Conservation (phyloP, 148 eudicot genomes). For the Selenicereus undatus region DNA sequence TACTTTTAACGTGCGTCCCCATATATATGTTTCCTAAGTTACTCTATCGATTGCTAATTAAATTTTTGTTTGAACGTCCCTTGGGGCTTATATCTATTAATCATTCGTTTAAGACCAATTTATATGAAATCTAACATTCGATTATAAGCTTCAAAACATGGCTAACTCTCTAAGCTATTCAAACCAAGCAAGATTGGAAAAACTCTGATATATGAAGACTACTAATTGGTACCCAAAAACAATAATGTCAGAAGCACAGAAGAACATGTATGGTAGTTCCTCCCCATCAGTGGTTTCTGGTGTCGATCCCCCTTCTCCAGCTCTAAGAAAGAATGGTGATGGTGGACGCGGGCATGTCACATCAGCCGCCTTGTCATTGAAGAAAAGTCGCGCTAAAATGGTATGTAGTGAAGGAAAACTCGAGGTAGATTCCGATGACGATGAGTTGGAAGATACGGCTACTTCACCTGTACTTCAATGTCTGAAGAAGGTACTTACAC, state of each 20-base stretch:
- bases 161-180: not conserved
- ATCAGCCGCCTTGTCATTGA: not conserved
- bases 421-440: not conserved
- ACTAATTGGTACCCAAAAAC: not conserved
- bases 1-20: too few species aligned
- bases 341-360: not conserved
- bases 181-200: not conserved
- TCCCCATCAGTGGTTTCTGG: not conserved
- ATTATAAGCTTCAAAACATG: not conserved
- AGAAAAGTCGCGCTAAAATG: not conserved
- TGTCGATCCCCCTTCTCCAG: not conserved
- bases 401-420: not conserved
- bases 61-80: too few species aligned
- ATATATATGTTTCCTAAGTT: too few species aligned
- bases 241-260: not conserved
- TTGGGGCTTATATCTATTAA: too few species aligned
- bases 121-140: too few species aligned
- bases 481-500: too few species aligned
- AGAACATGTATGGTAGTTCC: not conserved
- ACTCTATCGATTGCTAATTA: too few species aligned
- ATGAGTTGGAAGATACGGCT: not conserved
- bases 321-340: not conserved
- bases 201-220: not conserved
- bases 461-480: not conserved
- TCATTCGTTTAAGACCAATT: too few species aligned